Evolutionary conservation across 1,284 basidiomycete genomes (phyloP), one percentile per base, ranked within the genome.

Genomic region (Abortiporus biennis): DNA sequence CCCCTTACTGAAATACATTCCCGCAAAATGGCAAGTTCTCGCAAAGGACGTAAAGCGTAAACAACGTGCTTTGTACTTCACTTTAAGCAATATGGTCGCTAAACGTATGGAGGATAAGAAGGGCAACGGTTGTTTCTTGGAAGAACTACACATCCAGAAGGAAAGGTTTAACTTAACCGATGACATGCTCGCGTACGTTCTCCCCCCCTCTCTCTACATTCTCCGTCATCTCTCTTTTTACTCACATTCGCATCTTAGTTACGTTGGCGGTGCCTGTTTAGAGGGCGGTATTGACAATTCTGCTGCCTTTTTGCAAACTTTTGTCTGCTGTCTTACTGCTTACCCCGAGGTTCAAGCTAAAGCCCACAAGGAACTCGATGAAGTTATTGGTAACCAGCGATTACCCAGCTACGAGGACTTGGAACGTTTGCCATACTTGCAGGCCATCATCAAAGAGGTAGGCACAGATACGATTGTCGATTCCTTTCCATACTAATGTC

Each of bases 401-500:
- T 24, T 57, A 12, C 68, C 68, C 0, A 50, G 50, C 4, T 49
- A 61, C n/a, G 53, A 54, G 1, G 67, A 71, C 43, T 38, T 59
- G 13, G 45, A 51, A 3, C 43, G 49, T 4, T 43, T 69, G 20
- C 62, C 63, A 1, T 68, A 67, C 46, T 40, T 63, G 15, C 49
- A 57, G 16, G 65, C 64, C 0, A 40, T 64, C 4, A 56, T 67
- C 11, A 60, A 64, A 43, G 68, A 70, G 51, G 59, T 62, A 36
- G 4, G 47, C 20, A n/a, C 30, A 9, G 4, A 11, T 40, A 15
- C 20, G n/a, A n/a, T n/a, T n/a, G n/a, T n/a, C n/a, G n/a, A n/a
- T n/a, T 29, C 16, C 25, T 17, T 11, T 29, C n/a, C 27, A 30
- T 30, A 22, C 32, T 29, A 8, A 29, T 29, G 27, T n/a, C 8